Evolutionary conservation across 2,329 filamentous ascomycete species (phyloP).

Genomic region (Tolypocladium tropicale): DNA sequence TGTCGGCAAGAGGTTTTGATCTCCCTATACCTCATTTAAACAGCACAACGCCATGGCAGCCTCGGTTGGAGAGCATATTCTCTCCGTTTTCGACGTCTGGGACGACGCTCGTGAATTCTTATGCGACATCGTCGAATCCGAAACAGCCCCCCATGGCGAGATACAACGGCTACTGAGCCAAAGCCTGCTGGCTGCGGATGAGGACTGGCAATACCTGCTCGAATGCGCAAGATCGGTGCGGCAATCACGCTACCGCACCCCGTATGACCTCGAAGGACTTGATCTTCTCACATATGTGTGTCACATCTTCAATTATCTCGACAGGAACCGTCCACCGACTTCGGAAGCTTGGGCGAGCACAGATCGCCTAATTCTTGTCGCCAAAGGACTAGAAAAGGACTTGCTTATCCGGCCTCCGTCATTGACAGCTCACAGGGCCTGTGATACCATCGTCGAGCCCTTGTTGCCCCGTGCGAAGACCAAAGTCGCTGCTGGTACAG

Average conservation of each 20-base stretch:
- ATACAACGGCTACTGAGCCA: slow-evolving; percentile 15
- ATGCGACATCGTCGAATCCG: slow-evolving; percentile 16
- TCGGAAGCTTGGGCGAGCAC: slow-evolving; percentile 21
- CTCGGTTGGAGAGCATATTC: slow-evolving; percentile 10
- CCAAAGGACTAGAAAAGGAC: slow-evolving; percentile 16
- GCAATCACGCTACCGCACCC: slow-evolving; percentile 4
- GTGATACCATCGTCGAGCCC: neutral
- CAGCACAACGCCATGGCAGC: neutral
- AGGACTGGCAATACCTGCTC: slow-evolving; percentile 24
- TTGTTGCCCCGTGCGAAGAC: neutral
- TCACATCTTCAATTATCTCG: slow-evolving; percentile 9
- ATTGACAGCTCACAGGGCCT: neutral
- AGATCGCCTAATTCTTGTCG: slow-evolving; percentile 22
- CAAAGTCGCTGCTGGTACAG: slow-evolving; percentile 1
- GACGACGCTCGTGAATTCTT: slow-evolving; percentile 20
- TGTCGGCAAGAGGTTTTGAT: neutral
- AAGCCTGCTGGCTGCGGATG: slow-evolving; percentile 20
- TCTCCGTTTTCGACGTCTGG: slow-evolving; percentile 22
- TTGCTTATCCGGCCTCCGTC: slow-evolving; percentile 8
- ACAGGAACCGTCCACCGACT: slow-evolving; percentile 1
- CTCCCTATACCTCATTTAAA: neutral
- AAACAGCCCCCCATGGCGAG: slow-evolving; percentile 14
- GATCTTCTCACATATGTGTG: slow-evolving; percentile 23
- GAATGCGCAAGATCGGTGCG: slow-evolving; percentile 21
- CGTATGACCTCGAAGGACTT: slow-evolving; percentile 16